Conservation (phyloP, 2,329 filamentous ascomycete genomes). For the Drechslerella dactyloides region DNA sequence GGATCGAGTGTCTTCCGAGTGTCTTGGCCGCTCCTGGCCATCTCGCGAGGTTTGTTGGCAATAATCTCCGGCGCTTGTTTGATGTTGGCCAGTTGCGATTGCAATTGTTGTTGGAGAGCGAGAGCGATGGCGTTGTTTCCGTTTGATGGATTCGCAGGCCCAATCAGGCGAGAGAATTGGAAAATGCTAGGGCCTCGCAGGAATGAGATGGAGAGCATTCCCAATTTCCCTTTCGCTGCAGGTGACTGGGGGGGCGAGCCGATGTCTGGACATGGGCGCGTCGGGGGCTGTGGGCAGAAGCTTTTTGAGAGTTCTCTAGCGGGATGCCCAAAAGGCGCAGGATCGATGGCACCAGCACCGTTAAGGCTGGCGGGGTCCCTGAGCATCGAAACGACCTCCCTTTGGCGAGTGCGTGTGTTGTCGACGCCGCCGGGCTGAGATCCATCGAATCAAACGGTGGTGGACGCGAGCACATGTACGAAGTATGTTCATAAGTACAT, state of each 20-base stretch:
- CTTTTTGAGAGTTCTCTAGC: constrained; percentile 11
- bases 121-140: background rate
- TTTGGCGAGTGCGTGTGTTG: constrained; percentile 7
- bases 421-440: background rate
- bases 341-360: constrained; percentile 21
- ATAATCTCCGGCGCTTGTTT: constrained; percentile 9
- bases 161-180: constrained; percentile 29
- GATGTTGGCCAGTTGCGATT: background rate
- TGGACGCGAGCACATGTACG: background rate
- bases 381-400: background rate
- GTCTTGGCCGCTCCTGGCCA: background rate
- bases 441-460: background rate
- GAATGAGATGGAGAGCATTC: constrained; percentile 18
- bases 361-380: constrained; percentile 30
- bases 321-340: constrained; percentile 25
- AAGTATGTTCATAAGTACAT: too few relatives aligned
- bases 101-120: background rate
- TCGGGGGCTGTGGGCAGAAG: constrained; percentile 7
- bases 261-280: constrained; percentile 29
- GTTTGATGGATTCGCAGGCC: constrained; percentile 13
- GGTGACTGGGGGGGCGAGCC: constrained; percentile 3
- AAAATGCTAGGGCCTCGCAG: background rate
- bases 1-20: background rate
- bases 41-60: background rate
- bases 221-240: constrained; percentile 20